These are phyloP conservation scores for Hydrangea macrophylla DNA, from an alignment of 148 eudicot species.

Conservation along the genomic window DNA sequence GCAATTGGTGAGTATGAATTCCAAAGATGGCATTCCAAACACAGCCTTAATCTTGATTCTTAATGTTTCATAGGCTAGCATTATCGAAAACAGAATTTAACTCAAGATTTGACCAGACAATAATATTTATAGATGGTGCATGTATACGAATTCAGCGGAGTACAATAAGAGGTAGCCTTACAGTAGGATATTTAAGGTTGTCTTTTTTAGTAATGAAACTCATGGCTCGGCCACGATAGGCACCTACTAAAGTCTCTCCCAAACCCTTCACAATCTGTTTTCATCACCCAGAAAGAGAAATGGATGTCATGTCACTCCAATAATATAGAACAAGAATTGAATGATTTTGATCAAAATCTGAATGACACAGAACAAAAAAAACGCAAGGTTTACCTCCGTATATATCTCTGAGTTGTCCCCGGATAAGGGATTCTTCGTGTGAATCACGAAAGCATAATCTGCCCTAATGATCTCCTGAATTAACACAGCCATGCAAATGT, in stretches of 20 bases:
- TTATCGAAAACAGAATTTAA: too few species aligned
- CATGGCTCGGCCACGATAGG: constrained; percentile 13
- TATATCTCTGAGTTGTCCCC: constrained; percentile 7
- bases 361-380: too few species aligned
- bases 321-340: background rate
- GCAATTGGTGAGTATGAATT: too few species aligned
- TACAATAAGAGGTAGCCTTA: too few species aligned
- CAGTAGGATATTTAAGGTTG: constrained; percentile 3
- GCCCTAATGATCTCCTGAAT: constrained; percentile 10
- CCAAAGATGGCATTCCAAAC: too few species aligned
- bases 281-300: background rate
- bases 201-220: constrained; percentile 6
- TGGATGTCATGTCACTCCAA: background rate
- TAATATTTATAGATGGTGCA: too few species aligned
- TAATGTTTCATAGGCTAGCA: too few species aligned
- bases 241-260: constrained; percentile 11
- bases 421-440: constrained; percentile 10
- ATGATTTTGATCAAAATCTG: too few species aligned
- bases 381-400: constrained; percentile 1
- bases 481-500: constrained; percentile 10
- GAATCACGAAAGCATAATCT: constrained; percentile 12
- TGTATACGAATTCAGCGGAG: too few species aligned
- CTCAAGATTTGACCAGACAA: too few species aligned
- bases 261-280: constrained; percentile 9
- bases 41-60: too few species aligned